Base-by-base conservation (phyloP, 768 basidiomycete genomes). In the Rubroboletus pulcherrimus region DNA sequence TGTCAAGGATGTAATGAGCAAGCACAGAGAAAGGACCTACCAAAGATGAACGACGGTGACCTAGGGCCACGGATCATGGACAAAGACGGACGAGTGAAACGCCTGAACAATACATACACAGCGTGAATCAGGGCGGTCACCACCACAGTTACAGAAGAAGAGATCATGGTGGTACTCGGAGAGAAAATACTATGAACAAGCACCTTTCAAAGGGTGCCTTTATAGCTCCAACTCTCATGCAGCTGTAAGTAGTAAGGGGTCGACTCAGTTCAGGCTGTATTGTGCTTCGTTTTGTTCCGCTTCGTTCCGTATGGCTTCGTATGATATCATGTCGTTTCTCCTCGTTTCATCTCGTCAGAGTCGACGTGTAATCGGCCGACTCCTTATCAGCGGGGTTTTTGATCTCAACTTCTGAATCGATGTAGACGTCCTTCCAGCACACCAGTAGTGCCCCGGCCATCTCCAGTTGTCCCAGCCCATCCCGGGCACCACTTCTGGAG, bases 21-120 rank as follows among this genome's bases (percentile, higher is more conserved):
- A 6, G 10, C 35, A 24, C 3, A 15, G 5, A 46, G 21, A 58
- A 40, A 17, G 37, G 30, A 44, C 7, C 12, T 53, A 58, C 64
- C 64, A 1, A 53, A 19, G 19, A 66, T 21, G 26, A 63, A 64
- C 1, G 62, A 65, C 2, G 58, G 35, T 9, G 59, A 58, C 9
- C 49, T 42, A 0, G 64, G 64, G 2, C 64, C 59, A 10, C 54
- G 54, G 7, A 64, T 56, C 47, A 41, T 56, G 35, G 47, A 45
- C 31, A 65, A 37, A 11, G 64, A 57, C 1, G 56, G 46, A 5
- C 45, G 51, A 43, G 46, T 30, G 21, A 29, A 29, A 5, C 30
- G 34, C 7, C 34, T 54, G 49, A 51, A 40, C 7, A 47, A 9
- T 3, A 5, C 41, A 42, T 45, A 51, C 9, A 37, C 21, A 10